Conservation (phyloP, 179 eudicot genomes). For the Kewa caespitosa region DNA sequence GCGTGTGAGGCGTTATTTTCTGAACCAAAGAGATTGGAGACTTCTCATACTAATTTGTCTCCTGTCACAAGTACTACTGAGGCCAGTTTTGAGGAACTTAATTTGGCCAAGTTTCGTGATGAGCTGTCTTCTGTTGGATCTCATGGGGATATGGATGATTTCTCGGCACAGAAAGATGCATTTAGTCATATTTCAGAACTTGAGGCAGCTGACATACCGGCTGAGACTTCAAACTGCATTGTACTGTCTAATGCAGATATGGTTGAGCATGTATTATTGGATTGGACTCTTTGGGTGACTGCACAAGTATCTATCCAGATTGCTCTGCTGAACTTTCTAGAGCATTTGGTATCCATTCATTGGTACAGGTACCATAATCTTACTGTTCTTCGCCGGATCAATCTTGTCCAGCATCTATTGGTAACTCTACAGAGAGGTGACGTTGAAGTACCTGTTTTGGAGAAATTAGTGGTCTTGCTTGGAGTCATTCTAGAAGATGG, state of each 20-base stretch:
- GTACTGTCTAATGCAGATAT: slow-evolving; percentile 95
- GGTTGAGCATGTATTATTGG: slow-evolving; percentile 97
- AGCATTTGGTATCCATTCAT: slow-evolving; percentile 91
- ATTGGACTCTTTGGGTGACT: slow-evolving; percentile 98
- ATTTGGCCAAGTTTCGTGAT: slow-evolving; percentile 78
- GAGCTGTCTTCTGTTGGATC: slow-evolving; percentile 85
- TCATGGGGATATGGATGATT: slow-evolving; percentile 91
- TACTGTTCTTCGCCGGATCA: slow-evolving; percentile 86
- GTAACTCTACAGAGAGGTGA: slow-evolving; percentile 97
- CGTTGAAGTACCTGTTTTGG: slow-evolving; percentile 94
- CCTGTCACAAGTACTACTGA: slow-evolving; percentile 50
- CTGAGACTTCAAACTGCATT: slow-evolving; percentile 91
- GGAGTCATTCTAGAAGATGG: slow-evolving; percentile 95
- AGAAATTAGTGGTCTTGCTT: slow-evolving; percentile 86
- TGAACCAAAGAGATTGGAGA: slow-evolving; percentile 69
- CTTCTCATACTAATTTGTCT: slow-evolving; percentile 38
- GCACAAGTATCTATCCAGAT: slow-evolving; percentile 90
- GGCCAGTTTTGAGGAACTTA: slow-evolving; percentile 67
- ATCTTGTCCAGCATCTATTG: slow-evolving; percentile 90
- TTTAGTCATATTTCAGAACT: slow-evolving; percentile 91
- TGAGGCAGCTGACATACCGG: slow-evolving; percentile 62
- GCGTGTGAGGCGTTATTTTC: slow-evolving; percentile 98
- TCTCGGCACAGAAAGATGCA: slow-evolving; percentile 74
- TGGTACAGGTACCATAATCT: slow-evolving; percentile 97
- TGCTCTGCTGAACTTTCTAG: slow-evolving; percentile 88